Evolutionary conservation across 257 asterid species (phyloP).

Genomic region (Galeopsis tetrahit): DNA sequence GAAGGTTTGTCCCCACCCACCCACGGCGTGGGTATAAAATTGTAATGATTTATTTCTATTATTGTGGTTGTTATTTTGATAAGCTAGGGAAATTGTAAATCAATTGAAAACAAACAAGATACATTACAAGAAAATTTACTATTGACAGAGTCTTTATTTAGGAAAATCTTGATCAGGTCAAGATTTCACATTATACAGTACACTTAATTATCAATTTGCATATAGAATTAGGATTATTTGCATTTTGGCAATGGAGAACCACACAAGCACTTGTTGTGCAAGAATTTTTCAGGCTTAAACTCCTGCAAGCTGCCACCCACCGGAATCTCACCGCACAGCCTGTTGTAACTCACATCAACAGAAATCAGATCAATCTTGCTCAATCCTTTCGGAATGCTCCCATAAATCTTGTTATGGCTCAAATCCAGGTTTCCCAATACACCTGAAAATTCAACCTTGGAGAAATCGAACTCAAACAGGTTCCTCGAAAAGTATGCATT

Average conservation of each 20-base stretch:
- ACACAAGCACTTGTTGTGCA: slow-evolving; percentile 16
- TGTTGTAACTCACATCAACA: background rate
- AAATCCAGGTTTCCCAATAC: background rate
- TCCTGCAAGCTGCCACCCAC: background rate
- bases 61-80: too few species aligned
- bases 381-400: background rate
- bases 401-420: background rate
- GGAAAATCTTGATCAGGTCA: too few species aligned
- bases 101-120: too few species aligned
- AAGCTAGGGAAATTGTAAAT: too few species aligned
- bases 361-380: background rate
- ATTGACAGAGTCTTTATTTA: too few species aligned
- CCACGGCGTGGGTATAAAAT: too few species aligned
- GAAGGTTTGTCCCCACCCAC: too few species aligned
- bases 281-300: background rate
- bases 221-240: too few species aligned
- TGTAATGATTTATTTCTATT: too few species aligned
- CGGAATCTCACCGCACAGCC: background rate
- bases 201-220: too few species aligned
- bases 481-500: background rate
- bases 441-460: background rate
- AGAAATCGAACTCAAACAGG: background rate
- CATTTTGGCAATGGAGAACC: background rate
- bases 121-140: too few species aligned
- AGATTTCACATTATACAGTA: too few species aligned